Conservation (phyloP, 768 basidiomycete species). For the Crassisporium funariophilum region DNA sequence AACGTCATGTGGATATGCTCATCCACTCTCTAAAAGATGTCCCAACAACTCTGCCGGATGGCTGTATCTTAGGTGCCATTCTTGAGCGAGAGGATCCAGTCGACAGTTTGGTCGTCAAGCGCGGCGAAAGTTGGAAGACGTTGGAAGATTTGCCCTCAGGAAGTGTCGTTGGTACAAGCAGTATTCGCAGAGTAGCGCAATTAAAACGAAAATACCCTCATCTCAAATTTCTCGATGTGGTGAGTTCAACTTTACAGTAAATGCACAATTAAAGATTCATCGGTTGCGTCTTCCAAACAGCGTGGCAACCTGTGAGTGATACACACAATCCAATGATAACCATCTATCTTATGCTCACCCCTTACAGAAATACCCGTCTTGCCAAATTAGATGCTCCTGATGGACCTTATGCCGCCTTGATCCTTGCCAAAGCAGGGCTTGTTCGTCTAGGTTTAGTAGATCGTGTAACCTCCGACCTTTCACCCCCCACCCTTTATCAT, state of each 20-base stretch:
- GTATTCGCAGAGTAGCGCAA: conserved; percentile 91
- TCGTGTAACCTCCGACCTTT: conserved; percentile 76
- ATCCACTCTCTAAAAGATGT: conserved; percentile 94
- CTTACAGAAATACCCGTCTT: conserved; percentile 80
- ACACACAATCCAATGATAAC: neutral
- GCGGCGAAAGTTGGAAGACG: conserved; percentile 63
- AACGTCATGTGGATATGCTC: conserved; percentile 82
- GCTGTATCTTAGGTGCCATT: conserved; percentile 85
- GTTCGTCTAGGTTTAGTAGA: conserved; percentile 73
- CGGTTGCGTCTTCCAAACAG: conserved; percentile 39
- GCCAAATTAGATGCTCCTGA: conserved; percentile 85
- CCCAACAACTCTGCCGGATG: conserved; percentile 82
- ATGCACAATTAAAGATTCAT: neutral
- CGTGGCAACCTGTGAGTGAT: conserved; percentile 82
- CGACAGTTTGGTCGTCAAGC: conserved; percentile 86
- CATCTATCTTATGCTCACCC: conserved; percentile 3
- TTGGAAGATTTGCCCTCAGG: conserved; percentile 86
- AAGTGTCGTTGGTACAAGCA: conserved; percentile 93
- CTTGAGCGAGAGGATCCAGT: conserved; percentile 85
- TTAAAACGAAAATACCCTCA: conserved; percentile 75
- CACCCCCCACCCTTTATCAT: conserved; percentile 74
- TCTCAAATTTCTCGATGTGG: conserved; percentile 85
- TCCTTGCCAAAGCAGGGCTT: conserved; percentile 93
- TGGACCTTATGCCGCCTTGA: conserved; percentile 81
- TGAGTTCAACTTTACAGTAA: conserved; percentile 44